Base-by-base conservation (phyloP, 2,329 filamentous ascomycete species). In the Calcarisporium arbuscula region DNA sequence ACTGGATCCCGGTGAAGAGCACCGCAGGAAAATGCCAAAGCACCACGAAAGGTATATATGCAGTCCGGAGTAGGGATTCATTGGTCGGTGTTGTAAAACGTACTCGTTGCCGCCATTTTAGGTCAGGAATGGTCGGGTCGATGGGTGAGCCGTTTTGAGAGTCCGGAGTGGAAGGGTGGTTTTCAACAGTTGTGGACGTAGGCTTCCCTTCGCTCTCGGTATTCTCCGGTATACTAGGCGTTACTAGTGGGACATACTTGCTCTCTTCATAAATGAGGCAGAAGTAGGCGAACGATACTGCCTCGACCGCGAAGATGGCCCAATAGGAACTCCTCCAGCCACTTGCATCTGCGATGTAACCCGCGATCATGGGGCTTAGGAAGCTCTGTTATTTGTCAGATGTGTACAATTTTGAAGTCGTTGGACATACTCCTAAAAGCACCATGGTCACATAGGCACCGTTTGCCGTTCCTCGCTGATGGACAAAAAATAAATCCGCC, bases 11-110 rank as follows among this genome's bases (percentile, higher is more conserved):
- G 0, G 57, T 58, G 32, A 61, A 65, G 17, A 61, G 30, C 8
- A 67, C 56, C 1, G 61, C 58, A 1, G 64, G 63, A 9, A 66
- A 61, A n/a, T n/a, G n/a, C 0, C 38, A 43, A 10, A 45, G 39
- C 1, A 41, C 29, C 3, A 39, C 8, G 41, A 43, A 1, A 38
- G 52, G 51, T 41, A 22, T 45, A 14, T 19, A 52, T 43, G 7
- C 46, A 9, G 7, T 35, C 33, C 5, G 40, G 34, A 8, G 50
- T 31, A 15, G 35, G 28, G 22, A 52, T 44, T 16, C 41, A 20
- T 1, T 41, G 5, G 38, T 52, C 0, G 38, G 42, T 1, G 51
- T 54, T 0, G 36, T 5, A 2, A 51, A 23, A 1, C 45, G 48
- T 6, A 47, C 40, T 4, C 47, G 45, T 11, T 48, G 35, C 0